phyloP scores from a whole-genome alignment of 2,329 filamentous ascomycete genomes.

The Colletotrichum spaethianum region DNA sequence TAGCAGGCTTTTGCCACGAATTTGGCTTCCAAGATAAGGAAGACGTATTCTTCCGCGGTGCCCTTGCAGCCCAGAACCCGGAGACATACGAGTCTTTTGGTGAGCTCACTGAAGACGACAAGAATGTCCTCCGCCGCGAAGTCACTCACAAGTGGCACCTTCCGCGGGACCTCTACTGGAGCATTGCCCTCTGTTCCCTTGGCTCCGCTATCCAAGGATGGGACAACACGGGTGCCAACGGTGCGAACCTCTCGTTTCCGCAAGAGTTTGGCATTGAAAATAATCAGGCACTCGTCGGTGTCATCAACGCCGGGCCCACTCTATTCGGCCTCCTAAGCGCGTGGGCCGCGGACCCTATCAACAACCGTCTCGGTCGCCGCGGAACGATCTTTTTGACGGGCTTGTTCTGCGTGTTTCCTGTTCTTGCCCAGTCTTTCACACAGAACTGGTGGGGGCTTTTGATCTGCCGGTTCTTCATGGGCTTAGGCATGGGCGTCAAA shows the following conservation, averaged over 20 bases:
- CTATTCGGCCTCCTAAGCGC: conserved; percentile 45
- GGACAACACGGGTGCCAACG: conserved; percentile 60
- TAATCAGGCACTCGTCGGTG: conserved; percentile 67
- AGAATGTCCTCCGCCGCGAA: conserved; percentile 44
- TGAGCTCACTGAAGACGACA: conserved; percentile 47
- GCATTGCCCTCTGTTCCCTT: conserved; percentile 49
- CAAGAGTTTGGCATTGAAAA: conserved; percentile 52
- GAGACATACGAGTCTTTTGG: conserved; percentile 42
- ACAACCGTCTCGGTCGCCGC: conserved; percentile 47
- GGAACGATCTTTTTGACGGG: conserved; percentile 67
- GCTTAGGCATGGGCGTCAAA: conserved; percentile 79
- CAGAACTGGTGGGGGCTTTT: conserved; percentile 68
- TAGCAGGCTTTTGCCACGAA: conserved; percentile 47
- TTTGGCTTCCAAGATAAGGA: conserved; percentile 46
- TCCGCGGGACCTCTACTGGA: conserved; percentile 46
- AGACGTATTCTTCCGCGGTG: conserved; percentile 48
- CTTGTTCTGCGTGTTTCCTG: conserved; percentile 68
- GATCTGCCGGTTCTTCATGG: conserved; percentile 67
- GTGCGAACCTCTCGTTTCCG: conserved; percentile 57
- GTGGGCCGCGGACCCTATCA: conserved; percentile 55
- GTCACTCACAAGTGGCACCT: conserved; percentile 49
- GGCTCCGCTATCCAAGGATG: conserved; percentile 56
- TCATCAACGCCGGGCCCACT: conserved; percentile 63
- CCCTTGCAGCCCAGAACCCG: conserved; percentile 47
- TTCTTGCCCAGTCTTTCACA: conserved; percentile 66